phyloP scores from a whole-genome alignment of 495 filamentous ascomycete genomes.

The Tuber indicum region DNA sequence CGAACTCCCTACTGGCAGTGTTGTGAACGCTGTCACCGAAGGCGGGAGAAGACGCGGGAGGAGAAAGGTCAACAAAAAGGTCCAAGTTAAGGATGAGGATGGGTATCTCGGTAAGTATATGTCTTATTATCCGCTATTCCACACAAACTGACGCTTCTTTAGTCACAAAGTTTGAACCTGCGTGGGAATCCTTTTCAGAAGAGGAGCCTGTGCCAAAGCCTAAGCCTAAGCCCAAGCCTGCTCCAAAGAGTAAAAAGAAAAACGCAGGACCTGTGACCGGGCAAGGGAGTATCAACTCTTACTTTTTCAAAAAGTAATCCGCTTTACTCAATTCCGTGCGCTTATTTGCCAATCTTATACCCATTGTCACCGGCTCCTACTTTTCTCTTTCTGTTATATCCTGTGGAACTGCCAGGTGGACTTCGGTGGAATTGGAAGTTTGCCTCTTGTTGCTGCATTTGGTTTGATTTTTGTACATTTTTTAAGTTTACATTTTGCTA shows the following conservation, averaged over 20 bases:
- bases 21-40: conserved; percentile 46
- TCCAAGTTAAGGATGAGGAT: conserved; percentile 82
- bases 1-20: conserved; percentile 45
- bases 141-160: conserved; percentile 19
- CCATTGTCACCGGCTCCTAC: not conserved
- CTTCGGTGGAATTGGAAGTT: not conserved
- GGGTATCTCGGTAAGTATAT: conserved; percentile 72
- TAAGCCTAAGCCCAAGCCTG: conserved; percentile 55
- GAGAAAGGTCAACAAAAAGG: conserved; percentile 81
- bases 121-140: not conserved
- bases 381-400: not conserved
- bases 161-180: conserved; percentile 84
- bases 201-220: conserved; percentile 66
- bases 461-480: not conserved
- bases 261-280: conserved; percentile 56
- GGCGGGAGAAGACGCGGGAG: conserved; percentile 70
- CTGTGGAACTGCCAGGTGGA: not conserved
- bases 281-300: conserved; percentile 89
- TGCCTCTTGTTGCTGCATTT: not conserved
- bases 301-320: conserved; percentile 75
- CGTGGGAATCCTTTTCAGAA: conserved; percentile 93
- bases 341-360: not conserved
- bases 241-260: conserved; percentile 59
- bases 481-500: not conserved
- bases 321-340: not conserved